phyloP scores from a whole-genome alignment of 2,329 filamentous ascomycete species.

The Epichloe sylvatica region DNA sequence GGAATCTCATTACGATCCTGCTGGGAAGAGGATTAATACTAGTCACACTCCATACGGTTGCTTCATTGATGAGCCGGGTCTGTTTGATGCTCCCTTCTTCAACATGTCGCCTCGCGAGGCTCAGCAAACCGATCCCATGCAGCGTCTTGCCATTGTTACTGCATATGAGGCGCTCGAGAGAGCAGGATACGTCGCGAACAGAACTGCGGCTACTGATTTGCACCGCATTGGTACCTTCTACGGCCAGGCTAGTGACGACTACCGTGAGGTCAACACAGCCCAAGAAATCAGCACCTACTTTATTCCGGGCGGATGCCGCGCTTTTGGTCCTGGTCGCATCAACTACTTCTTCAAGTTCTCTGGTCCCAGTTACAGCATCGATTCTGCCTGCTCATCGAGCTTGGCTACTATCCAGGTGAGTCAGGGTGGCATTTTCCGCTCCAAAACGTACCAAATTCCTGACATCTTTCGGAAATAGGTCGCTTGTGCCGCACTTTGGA shows the following conservation, averaged over 20 bases:
- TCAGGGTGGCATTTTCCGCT: too few species aligned
- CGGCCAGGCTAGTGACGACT: background rate
- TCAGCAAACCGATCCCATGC: constrained; percentile 60
- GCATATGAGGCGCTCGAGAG: constrained; percentile 71
- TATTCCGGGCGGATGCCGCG: constrained; percentile 52
- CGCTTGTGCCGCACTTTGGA: constrained; percentile 4
- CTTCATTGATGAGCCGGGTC: constrained; percentile 53
- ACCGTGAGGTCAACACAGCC: constrained; percentile 65
- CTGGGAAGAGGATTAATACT: too few species aligned
- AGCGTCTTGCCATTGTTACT: constrained; percentile 57
- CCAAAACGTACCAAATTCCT: too few species aligned
- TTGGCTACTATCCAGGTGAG: constrained; percentile 39
- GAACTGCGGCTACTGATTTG: too few species aligned
- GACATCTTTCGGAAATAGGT: constrained; percentile 11
- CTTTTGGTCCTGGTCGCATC: constrained; percentile 51
- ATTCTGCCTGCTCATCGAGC: constrained; percentile 65
- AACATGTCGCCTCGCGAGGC: constrained; percentile 73
- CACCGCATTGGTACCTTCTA: too few species aligned
- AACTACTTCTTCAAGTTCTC: constrained; percentile 65
- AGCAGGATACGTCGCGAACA: constrained; percentile 20
- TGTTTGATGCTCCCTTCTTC: constrained; percentile 69
- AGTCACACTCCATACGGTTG: constrained; percentile 34
- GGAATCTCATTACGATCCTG: too few species aligned
- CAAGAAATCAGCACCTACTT: constrained; percentile 58
- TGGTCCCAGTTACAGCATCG: constrained; percentile 57